Evolutionary conservation across 306 rosid genomes (phyloP).

Genomic region (Acacia crassicarpa): DNA sequence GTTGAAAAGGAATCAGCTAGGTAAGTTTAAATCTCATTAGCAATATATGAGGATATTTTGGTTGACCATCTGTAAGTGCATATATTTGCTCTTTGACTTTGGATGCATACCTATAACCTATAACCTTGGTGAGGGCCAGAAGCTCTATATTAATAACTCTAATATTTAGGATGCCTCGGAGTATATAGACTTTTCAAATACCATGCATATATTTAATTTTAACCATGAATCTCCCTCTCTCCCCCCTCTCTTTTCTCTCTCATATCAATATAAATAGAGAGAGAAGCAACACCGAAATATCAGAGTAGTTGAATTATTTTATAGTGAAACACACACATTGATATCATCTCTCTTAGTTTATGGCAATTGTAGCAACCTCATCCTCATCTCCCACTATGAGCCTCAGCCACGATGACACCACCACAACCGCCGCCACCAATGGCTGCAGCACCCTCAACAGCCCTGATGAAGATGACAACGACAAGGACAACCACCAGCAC

Average conservation of each 20-base stretch:
- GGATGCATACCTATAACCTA: no score
- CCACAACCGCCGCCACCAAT: not conserved
- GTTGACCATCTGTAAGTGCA: no score
- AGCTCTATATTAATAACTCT: no score
- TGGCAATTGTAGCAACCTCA: slow-evolving; percentile 70
- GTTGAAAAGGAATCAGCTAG: no score
- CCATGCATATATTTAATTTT: not conserved
- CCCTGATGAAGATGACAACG: not conserved
- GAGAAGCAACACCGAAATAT: not conserved
- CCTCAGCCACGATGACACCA: slow-evolving; percentile 27
- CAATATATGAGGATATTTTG: no score
- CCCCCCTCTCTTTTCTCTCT: not conserved
- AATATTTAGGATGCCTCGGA: no score
- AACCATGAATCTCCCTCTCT: not conserved
- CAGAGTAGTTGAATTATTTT: not conserved
- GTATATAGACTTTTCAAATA: not conserved
- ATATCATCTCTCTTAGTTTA: not conserved
- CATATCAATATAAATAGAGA: not conserved
- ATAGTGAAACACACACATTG: not conserved
- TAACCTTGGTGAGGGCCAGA: no score
- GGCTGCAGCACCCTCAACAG: not conserved
- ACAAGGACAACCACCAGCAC: slow-evolving; percentile 56
- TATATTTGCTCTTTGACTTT: no score
- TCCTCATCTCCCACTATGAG: slow-evolving; percentile 44
- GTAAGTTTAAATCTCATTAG: no score